Evolutionary conservation across 73 alveolate genomes (phyloP).

Genomic region (Paramecium caudatum): DNA sequence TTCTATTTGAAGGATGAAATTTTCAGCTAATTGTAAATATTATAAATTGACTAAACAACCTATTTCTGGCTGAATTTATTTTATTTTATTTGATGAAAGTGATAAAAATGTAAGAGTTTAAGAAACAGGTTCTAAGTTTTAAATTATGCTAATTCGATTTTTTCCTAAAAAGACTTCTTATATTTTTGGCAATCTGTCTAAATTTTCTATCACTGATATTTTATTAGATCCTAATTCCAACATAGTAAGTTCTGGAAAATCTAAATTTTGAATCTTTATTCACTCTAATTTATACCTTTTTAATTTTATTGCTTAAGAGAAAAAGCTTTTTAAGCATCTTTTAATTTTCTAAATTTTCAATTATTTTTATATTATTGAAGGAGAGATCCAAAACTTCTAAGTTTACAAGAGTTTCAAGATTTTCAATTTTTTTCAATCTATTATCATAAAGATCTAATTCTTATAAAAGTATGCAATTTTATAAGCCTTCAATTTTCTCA

Average conservation of each 20-base stretch:
- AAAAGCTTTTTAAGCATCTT: constrained; percentile 88
- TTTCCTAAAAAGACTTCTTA: constrained; percentile 93
- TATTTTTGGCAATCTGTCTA: constrained; percentile 88
- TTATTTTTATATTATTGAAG: constrained; percentile 90
- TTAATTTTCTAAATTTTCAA: constrained; percentile 85
- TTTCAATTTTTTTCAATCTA: constrained; percentile 93
- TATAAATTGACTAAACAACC: constrained; percentile 75
- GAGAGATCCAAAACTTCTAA: constrained; percentile 90
- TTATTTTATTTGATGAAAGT: constrained; percentile 56
- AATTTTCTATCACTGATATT: constrained; percentile 87
- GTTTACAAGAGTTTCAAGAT: constrained; percentile 67
- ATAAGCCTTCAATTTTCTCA: constrained; percentile 91
- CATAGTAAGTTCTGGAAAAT: constrained; percentile 86
- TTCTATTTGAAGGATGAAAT: constrained; percentile 88
- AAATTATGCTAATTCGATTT: constrained; percentile 87
- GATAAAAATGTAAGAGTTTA: constrained; percentile 64
- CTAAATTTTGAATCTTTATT: constrained; percentile 85
- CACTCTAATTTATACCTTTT: constrained; percentile 49
- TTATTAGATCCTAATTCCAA: constrained; percentile 97
- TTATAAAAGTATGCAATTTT: constrained; percentile 82
- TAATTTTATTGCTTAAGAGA: constrained; percentile 91
- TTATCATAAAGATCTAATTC: constrained; percentile 97
- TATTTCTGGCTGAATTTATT: constrained; percentile 37
- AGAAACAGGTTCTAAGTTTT: constrained; percentile 79
- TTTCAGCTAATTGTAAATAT: constrained; percentile 94